Percentiles rank a stretch among this genome's conserved stretches.
These are phyloP conservation scores for Betula pendula DNA, from an alignment of 306 rosid species.

Conservation along the genomic window DNA sequence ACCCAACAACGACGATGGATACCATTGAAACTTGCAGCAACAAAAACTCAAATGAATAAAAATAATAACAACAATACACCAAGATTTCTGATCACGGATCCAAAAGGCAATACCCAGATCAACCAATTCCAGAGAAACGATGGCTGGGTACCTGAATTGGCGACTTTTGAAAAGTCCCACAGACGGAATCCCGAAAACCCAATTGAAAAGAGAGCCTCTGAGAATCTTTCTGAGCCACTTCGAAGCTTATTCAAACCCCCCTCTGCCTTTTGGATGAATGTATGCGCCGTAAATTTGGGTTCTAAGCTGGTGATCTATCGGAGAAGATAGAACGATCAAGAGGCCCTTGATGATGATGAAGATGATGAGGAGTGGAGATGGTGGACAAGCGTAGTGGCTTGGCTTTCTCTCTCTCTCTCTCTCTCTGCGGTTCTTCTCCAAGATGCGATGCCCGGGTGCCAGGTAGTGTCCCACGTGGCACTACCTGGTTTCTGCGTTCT, in stretches of 20 bases:
- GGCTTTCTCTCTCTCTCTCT: background rate
- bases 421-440: slow-evolving; percentile 20
- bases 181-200: slow-evolving; percentile 17
- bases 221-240: slow-evolving; percentile 22
- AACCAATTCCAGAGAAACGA: slow-evolving; percentile 14
- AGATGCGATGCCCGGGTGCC: slow-evolving; percentile 79
- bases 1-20: slow-evolving; percentile 22
- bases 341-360: slow-evolving; percentile 19
- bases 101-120: slow-evolving; percentile 20
- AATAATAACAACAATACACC: background rate
- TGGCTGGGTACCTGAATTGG: slow-evolving; percentile 38
- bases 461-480: slow-evolving; percentile 83
- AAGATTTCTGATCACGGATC: slow-evolving; percentile 21
- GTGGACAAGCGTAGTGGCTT: slow-evolving; percentile 21
- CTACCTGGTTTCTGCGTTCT: slow-evolving; percentile 47
- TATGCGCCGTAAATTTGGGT: background rate
- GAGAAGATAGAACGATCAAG: background rate
- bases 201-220: slow-evolving; percentile 25
- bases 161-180: slow-evolving; percentile 12
- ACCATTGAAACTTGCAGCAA: background rate
- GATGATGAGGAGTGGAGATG: slow-evolving; percentile 31
- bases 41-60: slow-evolving; percentile 1
- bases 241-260: background rate
- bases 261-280: slow-evolving; percentile 7
- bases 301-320: slow-evolving; percentile 25